phyloP scores from a whole-genome alignment of 2,329 filamentous ascomycete genomes.

The Verticillium longisporum region DNA sequence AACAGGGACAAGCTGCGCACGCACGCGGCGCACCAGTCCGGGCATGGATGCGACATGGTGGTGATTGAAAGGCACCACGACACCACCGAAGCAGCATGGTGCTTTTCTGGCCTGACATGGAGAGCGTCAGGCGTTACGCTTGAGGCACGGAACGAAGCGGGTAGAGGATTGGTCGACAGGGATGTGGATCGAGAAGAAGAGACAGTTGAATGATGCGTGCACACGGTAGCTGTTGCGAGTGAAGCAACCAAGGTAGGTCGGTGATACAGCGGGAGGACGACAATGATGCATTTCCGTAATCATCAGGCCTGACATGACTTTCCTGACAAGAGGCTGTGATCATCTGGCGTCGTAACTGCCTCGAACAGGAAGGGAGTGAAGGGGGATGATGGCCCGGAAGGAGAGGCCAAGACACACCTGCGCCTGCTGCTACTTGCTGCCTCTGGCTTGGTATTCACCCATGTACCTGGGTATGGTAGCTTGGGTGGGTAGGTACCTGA shows the following conservation, averaged over 20 bases:
- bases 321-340: neutral
- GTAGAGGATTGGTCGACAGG: neutral
- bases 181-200: neutral
- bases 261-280: neutral
- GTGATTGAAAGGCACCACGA: neutral
- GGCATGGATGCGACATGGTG: neutral
- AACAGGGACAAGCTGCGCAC: neutral
- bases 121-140: neutral
- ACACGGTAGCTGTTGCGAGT: neutral
- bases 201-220: neutral
- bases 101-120: neutral
- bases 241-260: neutral
- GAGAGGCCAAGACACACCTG: neutral
- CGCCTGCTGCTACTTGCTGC: neutral
- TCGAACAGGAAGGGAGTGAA: neutral
- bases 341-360: neutral
- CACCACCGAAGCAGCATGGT: neutral
- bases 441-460: no score
- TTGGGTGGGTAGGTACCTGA: no score
- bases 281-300: neutral
- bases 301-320: neutral
- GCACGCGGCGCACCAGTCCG: neutral
- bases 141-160: neutral
- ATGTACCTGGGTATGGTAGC: no score
- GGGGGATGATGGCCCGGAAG: neutral